phyloP scores from a whole-genome alignment of 257 asterid species.

The Nicotiana knightiana region DNA sequence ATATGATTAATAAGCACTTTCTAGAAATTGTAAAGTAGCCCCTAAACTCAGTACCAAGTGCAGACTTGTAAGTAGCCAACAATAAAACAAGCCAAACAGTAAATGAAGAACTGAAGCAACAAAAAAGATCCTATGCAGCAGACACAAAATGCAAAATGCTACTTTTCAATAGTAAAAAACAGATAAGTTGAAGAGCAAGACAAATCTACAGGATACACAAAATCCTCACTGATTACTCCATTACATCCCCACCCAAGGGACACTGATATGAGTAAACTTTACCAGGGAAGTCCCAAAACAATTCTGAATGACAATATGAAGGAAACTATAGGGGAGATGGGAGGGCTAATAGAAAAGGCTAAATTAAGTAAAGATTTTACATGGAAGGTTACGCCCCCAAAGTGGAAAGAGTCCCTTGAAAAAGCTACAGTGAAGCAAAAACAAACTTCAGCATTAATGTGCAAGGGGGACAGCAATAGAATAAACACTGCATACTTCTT shows the following conservation, averaged over 20 bases:
- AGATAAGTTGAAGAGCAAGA: not conserved
- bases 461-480: not conserved
- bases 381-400: constrained; percentile 45
- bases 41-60: not conserved
- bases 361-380: constrained; percentile 15
- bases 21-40: not conserved
- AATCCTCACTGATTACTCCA: not conserved
- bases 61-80: not conserved
- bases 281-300: not conserved
- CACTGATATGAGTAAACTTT: not conserved
- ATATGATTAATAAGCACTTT: not conserved
- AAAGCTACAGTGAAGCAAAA: constrained; percentile 25
- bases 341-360: not conserved
- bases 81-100: not conserved
- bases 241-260: not conserved
- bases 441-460: constrained; percentile 2
- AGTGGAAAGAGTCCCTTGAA: constrained; percentile 41
- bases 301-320: not conserved
- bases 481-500: constrained; percentile 4
- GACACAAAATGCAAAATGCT: not conserved
- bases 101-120: constrained; percentile 2
- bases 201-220: not conserved
- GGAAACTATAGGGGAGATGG: constrained; percentile 1
- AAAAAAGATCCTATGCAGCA: not conserved
- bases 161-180: not conserved